Percentiles rank a stretch among this genome's conserved stretches.
These are phyloP conservation scores for Euphorbia pulcherrima DNA, from an alignment of 345 rosid species.

Conservation along the genomic window DNA sequence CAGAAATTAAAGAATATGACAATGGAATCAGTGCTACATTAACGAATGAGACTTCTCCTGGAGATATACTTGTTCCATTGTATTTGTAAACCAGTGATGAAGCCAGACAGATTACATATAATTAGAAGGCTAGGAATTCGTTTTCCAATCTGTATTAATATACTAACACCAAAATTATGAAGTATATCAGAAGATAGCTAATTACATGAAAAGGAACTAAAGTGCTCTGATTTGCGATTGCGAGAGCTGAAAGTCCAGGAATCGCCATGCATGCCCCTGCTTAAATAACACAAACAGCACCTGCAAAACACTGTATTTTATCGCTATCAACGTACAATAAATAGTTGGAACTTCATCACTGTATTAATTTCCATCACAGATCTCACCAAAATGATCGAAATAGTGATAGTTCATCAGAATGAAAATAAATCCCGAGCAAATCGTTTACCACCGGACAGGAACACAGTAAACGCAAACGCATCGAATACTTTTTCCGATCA, in stretches of 20 bases:
- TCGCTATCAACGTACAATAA: neutral
- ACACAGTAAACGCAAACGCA: no score
- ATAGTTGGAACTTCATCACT: neutral
- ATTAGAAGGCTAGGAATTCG: neutral
- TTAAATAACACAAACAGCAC: neutral
- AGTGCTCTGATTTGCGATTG: neutral
- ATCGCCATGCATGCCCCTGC: conserved; percentile 13
- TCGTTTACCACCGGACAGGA: no score
- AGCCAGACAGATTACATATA: neutral
- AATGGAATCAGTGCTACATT: neutral
- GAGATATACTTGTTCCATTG: neutral
- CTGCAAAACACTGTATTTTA: conserved; percentile 2
- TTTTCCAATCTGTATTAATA: neutral
- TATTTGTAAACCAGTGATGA: neutral
- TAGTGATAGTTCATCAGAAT: neutral
- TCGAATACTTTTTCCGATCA: no score
- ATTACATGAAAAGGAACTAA: conserved; percentile 10
- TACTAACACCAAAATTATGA: neutral
- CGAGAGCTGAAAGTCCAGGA: conserved; percentile 9
- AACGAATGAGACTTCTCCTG: neutral
- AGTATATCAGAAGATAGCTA: neutral
- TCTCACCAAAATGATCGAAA: neutral
- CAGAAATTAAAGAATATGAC: neutral
- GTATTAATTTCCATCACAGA: neutral
- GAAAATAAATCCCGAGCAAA: no score